phyloP scores from a whole-genome alignment of 208 protist genomes.

The Trichomonas vaginalis region DNA sequence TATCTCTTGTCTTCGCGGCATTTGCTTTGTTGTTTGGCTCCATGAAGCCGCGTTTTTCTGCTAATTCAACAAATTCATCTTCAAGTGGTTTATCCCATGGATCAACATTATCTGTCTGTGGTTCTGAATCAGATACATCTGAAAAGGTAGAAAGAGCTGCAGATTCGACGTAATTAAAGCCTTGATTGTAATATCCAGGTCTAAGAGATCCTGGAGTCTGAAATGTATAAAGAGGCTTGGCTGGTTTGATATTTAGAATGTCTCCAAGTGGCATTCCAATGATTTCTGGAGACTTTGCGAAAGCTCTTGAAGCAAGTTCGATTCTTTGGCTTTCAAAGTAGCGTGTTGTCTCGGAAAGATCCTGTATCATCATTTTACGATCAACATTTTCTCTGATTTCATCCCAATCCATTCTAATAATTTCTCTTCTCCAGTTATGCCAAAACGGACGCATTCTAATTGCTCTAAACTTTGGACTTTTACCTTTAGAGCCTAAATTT shows the following conservation, averaged over 20 bases:
- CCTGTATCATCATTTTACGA: background rate
- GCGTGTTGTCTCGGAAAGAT: background rate
- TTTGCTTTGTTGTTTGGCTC: background rate
- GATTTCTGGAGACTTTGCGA: background rate
- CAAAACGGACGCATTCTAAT: background rate
- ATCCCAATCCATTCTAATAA: background rate
- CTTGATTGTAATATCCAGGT: background rate
- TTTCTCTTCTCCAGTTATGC: background rate
- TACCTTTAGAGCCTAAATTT: background rate
- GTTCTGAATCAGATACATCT: background rate
- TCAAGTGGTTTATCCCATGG: background rate
- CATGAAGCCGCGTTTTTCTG: background rate
- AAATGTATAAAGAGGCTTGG: background rate
- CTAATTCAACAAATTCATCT: background rate
- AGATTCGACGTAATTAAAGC: background rate
- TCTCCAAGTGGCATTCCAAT: background rate
- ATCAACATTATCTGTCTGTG: background rate
- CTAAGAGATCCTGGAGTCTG: background rate
- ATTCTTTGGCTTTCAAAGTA: background rate
- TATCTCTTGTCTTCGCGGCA: background rate
- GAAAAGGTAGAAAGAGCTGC: background rate
- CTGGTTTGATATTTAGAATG: background rate
- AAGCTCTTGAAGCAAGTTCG: background rate
- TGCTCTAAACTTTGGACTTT: background rate
- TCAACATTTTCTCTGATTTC: background rate